Evolutionary conservation across 129 eudicot genomes (phyloP), one percentile per base, ranked within the genome.

Genomic region (Oenanthe sinensis): DNA sequence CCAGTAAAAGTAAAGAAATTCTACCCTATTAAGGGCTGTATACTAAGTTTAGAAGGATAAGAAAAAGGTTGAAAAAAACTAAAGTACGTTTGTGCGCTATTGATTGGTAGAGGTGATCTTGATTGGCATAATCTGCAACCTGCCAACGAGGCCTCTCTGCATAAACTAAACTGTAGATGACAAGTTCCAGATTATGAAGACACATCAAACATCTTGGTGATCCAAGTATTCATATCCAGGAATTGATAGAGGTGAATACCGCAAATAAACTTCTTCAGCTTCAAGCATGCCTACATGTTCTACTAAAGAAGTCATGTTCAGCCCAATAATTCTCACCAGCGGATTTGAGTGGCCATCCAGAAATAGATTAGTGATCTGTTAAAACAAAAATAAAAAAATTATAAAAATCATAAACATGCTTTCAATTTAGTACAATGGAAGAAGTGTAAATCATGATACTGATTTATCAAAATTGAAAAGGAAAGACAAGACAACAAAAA

Each of bases 281-380:
- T 87, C 79, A 55, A 73, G 82, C 75, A 73, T 30, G 75, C 71
- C 65, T 4, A 82, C 10, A 78, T 79, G 83, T 24, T 77, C 81
- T 2, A 87, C 49, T 14, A 82, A 9, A 10, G 83, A 82, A 14
- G 77, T 82, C 77, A 79, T 8, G 33, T 70, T 60, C 52, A 78
- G 58, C 45, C 90, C 90, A 33, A 87, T 58, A 45, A 87, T 82
- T 75, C 71, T 80, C 81, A 87, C 86, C 19, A 1, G 26, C 0
- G 79, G 19, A 42, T 87, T 84, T 33, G 86, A 87, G 81, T 84
- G 88, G 19, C 85, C 88, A 22, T 82, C 78, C 77, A 80, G 65
- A 75, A 84, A 82, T 62, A 74, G 79, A 55, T 74, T 39, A 15
- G 86, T 79, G 19, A 87, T 84, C 90, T 87, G 90, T 47, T 46